Evolutionary conservation across 768 basidiomycete genomes (phyloP), one percentile per base, ranked within the genome.

Genomic region (Crucibulum laeve): DNA sequence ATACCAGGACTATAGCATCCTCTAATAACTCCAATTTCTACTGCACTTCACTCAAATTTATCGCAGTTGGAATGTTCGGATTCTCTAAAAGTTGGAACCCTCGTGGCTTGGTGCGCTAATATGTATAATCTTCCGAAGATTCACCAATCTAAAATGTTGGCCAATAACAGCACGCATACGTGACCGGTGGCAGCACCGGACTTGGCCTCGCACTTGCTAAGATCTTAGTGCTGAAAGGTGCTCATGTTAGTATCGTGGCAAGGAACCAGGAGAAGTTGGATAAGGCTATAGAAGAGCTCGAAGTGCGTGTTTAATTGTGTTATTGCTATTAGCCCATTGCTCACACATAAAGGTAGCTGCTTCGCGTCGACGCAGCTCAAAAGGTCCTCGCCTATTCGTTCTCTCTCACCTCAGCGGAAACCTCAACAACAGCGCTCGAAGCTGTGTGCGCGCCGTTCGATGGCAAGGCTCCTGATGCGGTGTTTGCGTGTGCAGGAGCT

Each of bases 201-300:
- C 77, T 93, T 0, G 92, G 92, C 1, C 73, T 91, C 2, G 75
- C 80, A 0, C 66, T 94, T 5, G 86, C 91, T 1, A 69, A 74
- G 22, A 64, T 84, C 13, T 71, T 95, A 1, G 76, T 77, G 11
- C 64, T 68, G 47, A 70, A 69, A 46, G 92, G 93, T 0, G 90
- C 91, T 0, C 74, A 90, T 49, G 83, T 94, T 3, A 89, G 87
- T 5, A 90, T 94, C 46, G 84, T 94, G 7, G 91, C 91, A 5
- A 73, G 91, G 10, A 80, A 84, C 40, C 71, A 84, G 53, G 68
- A 67, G 35, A 80, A 76, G 46, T 64, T 93, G 8, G 72, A 79
- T 42, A 66, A 62, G 13, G 87, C 90, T 0, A 54, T 87, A 18
- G 64, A 61, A 24, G 64, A 74, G 34, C 60, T 94, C 21, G 82